These are phyloP conservation scores for Tieghemostelium lacteum DNA, from an alignment of 78 protist species.

Conservation along the genomic window DNA sequence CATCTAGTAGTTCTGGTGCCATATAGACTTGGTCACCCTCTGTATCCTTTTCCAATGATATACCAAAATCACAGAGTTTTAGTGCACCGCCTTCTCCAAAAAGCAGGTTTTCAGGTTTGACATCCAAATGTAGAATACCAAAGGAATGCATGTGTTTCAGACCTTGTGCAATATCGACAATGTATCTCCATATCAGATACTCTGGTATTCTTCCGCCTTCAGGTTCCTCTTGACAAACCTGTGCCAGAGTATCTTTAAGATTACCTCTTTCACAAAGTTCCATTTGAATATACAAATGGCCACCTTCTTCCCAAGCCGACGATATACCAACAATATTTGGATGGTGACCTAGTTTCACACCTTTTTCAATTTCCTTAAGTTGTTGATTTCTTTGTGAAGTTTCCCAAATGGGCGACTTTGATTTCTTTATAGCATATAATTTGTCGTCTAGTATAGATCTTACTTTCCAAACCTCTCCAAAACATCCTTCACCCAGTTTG, in stretches of 20 bases:
- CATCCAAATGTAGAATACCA: slow-evolving; percentile 88
- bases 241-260: slow-evolving; percentile 19
- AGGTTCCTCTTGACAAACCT: neutral
- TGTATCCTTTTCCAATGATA: slow-evolving; percentile 6
- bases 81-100: slow-evolving; percentile 48
- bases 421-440: slow-evolving; percentile 47
- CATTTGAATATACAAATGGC: slow-evolving; percentile 56
- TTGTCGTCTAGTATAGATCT: slow-evolving; percentile 1
- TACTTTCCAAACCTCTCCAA: slow-evolving; percentile 60
- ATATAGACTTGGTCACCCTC: slow-evolving; percentile 73
- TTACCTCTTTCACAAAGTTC: slow-evolving; percentile 69
- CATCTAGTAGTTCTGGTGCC: slow-evolving; percentile 64
- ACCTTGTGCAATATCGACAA: slow-evolving; percentile 53
- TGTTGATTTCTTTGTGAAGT: slow-evolving; percentile 38
- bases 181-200: slow-evolving; percentile 23
- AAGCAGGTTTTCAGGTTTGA: slow-evolving; percentile 89
- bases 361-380: slow-evolving; percentile 65
- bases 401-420: slow-evolving; percentile 70
- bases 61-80: slow-evolving; percentile 91
- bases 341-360: slow-evolving; percentile 46
- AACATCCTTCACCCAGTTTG: slow-evolving; percentile 63
- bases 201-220: slow-evolving; percentile 12
- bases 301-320: slow-evolving; percentile 80
- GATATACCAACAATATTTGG: slow-evolving; percentile 27
- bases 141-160: slow-evolving; percentile 77